Conservation (phyloP, 345 rosid species). For the Eucalyptus sp. region DNA sequence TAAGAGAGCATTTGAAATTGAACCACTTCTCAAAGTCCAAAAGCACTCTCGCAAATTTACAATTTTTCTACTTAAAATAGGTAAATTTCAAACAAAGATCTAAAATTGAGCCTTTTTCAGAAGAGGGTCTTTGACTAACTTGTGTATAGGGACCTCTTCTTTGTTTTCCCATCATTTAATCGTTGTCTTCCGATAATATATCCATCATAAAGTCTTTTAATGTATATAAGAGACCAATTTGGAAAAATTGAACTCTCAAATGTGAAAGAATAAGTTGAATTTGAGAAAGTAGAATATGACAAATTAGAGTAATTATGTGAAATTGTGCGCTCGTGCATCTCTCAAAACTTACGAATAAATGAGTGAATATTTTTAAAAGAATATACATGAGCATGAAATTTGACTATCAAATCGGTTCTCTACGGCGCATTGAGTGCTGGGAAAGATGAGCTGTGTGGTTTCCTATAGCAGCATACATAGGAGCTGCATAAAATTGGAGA, state of each 20-base stretch:
- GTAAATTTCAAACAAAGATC: accelerated
- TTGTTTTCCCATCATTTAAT: background rate
- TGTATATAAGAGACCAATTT: background rate
- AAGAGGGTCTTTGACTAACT: accelerated
- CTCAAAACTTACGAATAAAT: background rate
- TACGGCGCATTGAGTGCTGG: background rate
- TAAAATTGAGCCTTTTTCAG: background rate
- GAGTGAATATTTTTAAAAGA: background rate
- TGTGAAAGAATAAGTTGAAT: accelerated
- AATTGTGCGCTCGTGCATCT: background rate
- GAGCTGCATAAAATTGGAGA: background rate
- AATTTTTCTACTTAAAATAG: accelerated
- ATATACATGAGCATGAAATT: background rate
- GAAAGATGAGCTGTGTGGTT: background rate
- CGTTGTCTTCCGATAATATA: accelerated
- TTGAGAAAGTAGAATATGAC: background rate
- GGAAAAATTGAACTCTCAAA: background rate
- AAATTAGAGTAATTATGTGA: background rate
- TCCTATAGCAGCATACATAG: background rate
- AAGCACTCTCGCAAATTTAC: background rate
- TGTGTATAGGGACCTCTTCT: background rate
- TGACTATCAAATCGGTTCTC: background rate
- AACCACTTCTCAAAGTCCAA: background rate
- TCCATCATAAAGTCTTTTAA: background rate
- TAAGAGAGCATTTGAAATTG: background rate